Conservation (phyloP, 129 eudicot genomes). For the Ambrosia trifida region DNA sequence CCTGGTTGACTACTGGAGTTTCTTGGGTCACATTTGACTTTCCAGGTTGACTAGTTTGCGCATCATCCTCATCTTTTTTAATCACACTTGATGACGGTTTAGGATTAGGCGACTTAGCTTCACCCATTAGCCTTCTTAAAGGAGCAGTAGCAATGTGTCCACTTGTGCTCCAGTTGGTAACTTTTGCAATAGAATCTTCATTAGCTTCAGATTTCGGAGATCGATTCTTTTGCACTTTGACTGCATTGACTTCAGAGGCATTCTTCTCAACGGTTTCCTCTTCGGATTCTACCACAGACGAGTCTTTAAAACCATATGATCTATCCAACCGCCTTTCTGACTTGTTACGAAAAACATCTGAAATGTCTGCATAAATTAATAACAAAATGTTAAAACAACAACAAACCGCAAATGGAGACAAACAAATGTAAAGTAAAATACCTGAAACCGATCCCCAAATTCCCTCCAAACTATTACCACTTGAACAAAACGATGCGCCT, state of each 20-base stretch:
- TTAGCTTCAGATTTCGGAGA: slow-evolving; percentile 46
- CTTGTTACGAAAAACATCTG: slow-evolving; percentile 27
- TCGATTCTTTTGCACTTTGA: slow-evolving; percentile 28
- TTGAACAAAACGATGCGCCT: slow-evolving; percentile 36
- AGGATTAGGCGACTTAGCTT: slow-evolving; percentile 49
- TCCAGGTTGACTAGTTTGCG: slow-evolving; percentile 33
- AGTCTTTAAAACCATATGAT: slow-evolving; percentile 47
- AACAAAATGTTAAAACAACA: slow-evolving; percentile 4
- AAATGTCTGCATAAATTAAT: slow-evolving; percentile 29
- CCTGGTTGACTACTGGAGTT: slow-evolving; percentile 36
- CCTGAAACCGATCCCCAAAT: slow-evolving; percentile 78
- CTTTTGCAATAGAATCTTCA: slow-evolving; percentile 65
- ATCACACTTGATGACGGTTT: slow-evolving; percentile 18
- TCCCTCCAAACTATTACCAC: slow-evolving; percentile 64
- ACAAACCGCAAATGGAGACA: neutral
- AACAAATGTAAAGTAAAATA: neutral
- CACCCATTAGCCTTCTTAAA: slow-evolving; percentile 54
- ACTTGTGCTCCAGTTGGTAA: slow-evolving; percentile 65
- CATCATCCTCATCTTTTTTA: slow-evolving; percentile 37
- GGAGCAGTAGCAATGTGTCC: slow-evolving; percentile 43
- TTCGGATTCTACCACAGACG: slow-evolving; percentile 45
- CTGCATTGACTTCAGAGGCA: slow-evolving; percentile 37
- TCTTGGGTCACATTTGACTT: slow-evolving; percentile 35
- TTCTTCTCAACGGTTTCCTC: slow-evolving; percentile 29
- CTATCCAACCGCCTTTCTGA: slow-evolving; percentile 34